Evolutionary conservation across 306 rosid genomes (phyloP), one percentile per base, ranked within the genome.

Genomic region (Luffa aegyptiaca): DNA sequence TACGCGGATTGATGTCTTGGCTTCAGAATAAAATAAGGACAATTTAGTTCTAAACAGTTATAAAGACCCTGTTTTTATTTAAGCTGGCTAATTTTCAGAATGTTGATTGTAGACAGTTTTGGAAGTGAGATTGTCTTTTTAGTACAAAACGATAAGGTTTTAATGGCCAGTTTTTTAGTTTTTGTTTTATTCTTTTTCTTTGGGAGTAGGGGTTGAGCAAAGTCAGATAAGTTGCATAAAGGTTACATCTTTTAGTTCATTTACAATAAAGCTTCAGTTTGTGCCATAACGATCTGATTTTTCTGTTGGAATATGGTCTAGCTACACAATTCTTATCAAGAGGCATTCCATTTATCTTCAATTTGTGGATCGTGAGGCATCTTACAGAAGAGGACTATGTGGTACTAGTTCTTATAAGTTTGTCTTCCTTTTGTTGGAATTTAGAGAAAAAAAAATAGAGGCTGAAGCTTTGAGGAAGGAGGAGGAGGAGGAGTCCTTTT

Each of bases 261-360:
- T 55, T 37, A 11, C n/a, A 76, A 39, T 57, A 2, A 20, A 5
- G 36, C n/a, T 76, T 37, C 1, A 10, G 53, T 45, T 33, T 77
- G 51, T 65, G 49, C 5, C 8, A 6, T 62, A 14, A 48, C 3
- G 6, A 44, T 61, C 35, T 9, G 78, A 31, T 49, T 33, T 26
- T 21, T 44, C 44, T 53, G 51, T 42, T 21, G 69, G 56, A 71
- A 70, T 35, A 75, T 83, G 73, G 56, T 80, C 75, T 86, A 95
- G 98, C 98, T 85, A 95, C 97, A 21, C 98, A 92, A 81, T 82
- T 95, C 86, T 87, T 93, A 86, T 95, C 98, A 35, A 89, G 98
- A 78, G 98, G 98, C 65, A 92, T 95, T 48, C 97, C 97, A 45
- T 95, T 95, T 77, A 82, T 92, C 80, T 93, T 95, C 91, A 95